Conservation (phyloP, 306 rosid species). For the Prunus davidiana region DNA sequence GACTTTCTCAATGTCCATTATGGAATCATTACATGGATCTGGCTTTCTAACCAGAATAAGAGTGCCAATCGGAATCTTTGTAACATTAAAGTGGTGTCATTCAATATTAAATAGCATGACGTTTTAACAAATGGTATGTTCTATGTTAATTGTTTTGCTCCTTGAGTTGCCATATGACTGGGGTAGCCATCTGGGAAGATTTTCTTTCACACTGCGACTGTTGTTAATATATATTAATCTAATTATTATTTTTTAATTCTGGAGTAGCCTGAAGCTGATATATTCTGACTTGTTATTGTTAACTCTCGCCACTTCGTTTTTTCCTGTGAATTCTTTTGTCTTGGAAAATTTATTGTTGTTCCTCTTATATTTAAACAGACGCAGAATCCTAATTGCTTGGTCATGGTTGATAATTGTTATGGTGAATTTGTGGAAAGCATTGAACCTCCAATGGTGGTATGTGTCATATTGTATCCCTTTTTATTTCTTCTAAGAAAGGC, state of each 20-base stretch:
- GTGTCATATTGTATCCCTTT: slow-evolving; percentile 28
- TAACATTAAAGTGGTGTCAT: neutral
- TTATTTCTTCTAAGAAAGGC: slow-evolving; percentile 6
- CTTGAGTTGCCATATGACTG: neutral
- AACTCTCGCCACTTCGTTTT: neutral
- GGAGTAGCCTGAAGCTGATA: neutral
- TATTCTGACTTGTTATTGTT: neutral
- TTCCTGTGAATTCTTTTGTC: neutral
- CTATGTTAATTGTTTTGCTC: neutral
- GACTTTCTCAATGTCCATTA: slow-evolving; percentile 18
- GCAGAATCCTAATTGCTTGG: slow-evolving; percentile 82
- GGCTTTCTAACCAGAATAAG: neutral
- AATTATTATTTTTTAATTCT: neutral
- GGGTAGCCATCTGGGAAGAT: neutral
- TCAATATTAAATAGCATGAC: neutral
- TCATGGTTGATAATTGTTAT: slow-evolving; percentile 96
- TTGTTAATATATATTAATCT: neutral
- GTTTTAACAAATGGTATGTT: neutral
- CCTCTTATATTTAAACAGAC: slow-evolving; percentile 33
- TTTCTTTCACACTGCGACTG: neutral
- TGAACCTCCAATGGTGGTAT: slow-evolving; percentile 94
- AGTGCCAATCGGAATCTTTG: neutral
- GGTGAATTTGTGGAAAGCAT: slow-evolving; percentile 89
- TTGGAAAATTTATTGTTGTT: neutral
- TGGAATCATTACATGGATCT: neutral